These are phyloP conservation scores for Sclerotinia trifoliorum DNA, from an alignment of 2,329 filamentous ascomycete genomes.

Conservation along the genomic window DNA sequence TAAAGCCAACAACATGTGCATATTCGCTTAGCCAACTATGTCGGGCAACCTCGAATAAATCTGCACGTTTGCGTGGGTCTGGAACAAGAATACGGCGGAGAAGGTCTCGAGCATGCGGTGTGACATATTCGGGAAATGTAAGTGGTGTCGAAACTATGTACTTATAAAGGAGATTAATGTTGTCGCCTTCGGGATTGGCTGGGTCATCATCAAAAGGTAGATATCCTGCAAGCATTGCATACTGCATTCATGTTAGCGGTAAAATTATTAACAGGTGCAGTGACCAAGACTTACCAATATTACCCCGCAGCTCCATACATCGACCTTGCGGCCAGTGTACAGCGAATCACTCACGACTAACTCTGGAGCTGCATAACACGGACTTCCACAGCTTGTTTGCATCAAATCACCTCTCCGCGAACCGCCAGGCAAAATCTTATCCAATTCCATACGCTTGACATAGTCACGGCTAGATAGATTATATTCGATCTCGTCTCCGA, in stretches of 20 bases:
- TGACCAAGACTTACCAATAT: constrained; percentile 73
- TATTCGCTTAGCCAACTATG: constrained; percentile 99
- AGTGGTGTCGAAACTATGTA: constrained; percentile 97
- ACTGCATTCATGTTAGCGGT: constrained; percentile 54
- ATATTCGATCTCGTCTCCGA: constrained; percentile 86
- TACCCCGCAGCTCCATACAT: constrained; percentile 98
- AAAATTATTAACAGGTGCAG: constrained; percentile 10
- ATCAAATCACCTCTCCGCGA: constrained; percentile 88
- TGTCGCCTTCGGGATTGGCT: constrained; percentile 96
- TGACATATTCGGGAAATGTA: constrained; percentile 98
- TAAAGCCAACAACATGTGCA: constrained; percentile 93
- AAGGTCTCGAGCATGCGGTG: constrained; percentile 90
- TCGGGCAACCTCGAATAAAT: constrained; percentile 93
- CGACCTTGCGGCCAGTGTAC: constrained; percentile 95
- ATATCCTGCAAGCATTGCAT: constrained; percentile 97
- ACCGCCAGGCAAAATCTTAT: constrained; percentile 72
- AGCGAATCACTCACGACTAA: constrained; percentile 95
- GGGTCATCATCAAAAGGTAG: constrained; percentile 97
- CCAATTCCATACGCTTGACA: constrained; percentile 81
- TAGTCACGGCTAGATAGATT: constrained; percentile 84
- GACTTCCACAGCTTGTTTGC: constrained; percentile 98
- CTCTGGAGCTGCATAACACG: constrained; percentile 95
- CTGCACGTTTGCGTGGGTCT: constrained; percentile 89
- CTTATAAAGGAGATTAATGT: constrained; percentile 98
- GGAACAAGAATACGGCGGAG: constrained; percentile 91